Conservation (phyloP, 108 stramenopile genomes). For the Cyclotella sp. region DNA sequence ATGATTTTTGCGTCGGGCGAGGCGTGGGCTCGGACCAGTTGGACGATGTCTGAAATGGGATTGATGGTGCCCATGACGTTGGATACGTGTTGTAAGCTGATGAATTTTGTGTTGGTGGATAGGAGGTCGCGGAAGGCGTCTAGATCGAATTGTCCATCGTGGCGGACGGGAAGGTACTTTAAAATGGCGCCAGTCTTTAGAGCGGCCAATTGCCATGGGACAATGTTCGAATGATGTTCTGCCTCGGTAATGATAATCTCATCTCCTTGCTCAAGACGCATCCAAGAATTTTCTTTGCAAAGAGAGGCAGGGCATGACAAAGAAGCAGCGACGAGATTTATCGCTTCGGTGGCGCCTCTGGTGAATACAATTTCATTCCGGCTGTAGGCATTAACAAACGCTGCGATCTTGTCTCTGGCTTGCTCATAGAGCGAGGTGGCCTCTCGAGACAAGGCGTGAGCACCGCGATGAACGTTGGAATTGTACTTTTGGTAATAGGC, state of each 20-base stretch:
- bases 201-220: slow-evolving; percentile 95
- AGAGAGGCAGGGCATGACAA: slow-evolving; percentile 29
- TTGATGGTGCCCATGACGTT: slow-evolving; percentile 90
- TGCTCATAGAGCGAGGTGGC: slow-evolving; percentile 92
- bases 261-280: slow-evolving; percentile 67
- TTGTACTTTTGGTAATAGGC: slow-evolving; percentile 79
- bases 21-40: slow-evolving; percentile 65
- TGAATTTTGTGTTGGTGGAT: slow-evolving; percentile 81
- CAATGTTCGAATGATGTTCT: slow-evolving; percentile 97
- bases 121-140: slow-evolving; percentile 66
- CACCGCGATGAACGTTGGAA: slow-evolving; percentile 96
- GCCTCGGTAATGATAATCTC: slow-evolving; percentile 91
- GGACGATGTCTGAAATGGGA: slow-evolving; percentile 85
- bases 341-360: slow-evolving; percentile 92
- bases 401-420: slow-evolving; percentile 81
- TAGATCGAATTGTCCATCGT: slow-evolving; percentile 68
- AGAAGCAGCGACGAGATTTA: slow-evolving; percentile 88
- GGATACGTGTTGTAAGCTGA: slow-evolving; percentile 90
- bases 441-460: slow-evolving; percentile 83
- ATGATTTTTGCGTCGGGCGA: slow-evolving; percentile 74
- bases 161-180: slow-evolving; percentile 72
- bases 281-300: slow-evolving; percentile 1
- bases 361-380: slow-evolving; percentile 94
- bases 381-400: slow-evolving; percentile 80
- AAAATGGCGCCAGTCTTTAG: slow-evolving; percentile 69